Base-by-base conservation (phyloP, 2,329 filamentous ascomycete species). In the Cercospora canescens region DNA sequence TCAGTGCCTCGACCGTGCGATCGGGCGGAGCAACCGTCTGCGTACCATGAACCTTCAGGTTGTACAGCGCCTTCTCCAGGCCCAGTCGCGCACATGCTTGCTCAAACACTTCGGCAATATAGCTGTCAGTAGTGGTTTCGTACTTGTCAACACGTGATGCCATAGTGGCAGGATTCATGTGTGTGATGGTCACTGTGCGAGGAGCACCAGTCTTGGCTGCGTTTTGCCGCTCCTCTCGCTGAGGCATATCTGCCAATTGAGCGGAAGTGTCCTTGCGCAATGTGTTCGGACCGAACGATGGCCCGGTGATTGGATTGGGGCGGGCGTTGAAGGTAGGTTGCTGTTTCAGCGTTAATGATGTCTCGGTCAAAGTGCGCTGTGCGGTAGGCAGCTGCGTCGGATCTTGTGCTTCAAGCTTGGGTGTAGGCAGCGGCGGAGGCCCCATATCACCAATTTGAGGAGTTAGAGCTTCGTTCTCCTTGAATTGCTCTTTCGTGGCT, bases 71-170 rank as follows among this genome's bases (percentile, higher is more conserved):
- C 80, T 93, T 93, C 76, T 95, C 92, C 0, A 95, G 82, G 65
- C 91, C 88, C 50, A 93, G 85, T 78, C 91, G 92, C 48, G 89
- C 87, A 76, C 92, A 95, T 2, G 92, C 89, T 70, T 88, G 84
- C 74, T 94, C 91, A 60, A 94, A 87, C 30, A 95, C 88, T 76
- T 95, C 91, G 50, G 90, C 91, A 52, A 95, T 87, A 76, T 94
- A 95, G 32, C 89, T 94, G 71, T 94, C 91, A 0, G 91, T 93
- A 0, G 90, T 94, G 54, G 92, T 91, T 68, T 72, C 69, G 91
- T 88, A 18, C 94, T 81, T 1, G 88, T 89, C 26, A 92, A 86
- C 81, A 89, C 88, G 73, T 90, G 81, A 81, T n/a, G 90, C 89
- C 55, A 91, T 87, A 1, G 75, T 75, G 8, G 90, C 85, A 6